Percentiles rank a stretch among this genome's conserved stretches.
phyloP scores from a whole-genome alignment of 2,329 filamentous ascomycete species.

The Lecanicillium sp. region DNA sequence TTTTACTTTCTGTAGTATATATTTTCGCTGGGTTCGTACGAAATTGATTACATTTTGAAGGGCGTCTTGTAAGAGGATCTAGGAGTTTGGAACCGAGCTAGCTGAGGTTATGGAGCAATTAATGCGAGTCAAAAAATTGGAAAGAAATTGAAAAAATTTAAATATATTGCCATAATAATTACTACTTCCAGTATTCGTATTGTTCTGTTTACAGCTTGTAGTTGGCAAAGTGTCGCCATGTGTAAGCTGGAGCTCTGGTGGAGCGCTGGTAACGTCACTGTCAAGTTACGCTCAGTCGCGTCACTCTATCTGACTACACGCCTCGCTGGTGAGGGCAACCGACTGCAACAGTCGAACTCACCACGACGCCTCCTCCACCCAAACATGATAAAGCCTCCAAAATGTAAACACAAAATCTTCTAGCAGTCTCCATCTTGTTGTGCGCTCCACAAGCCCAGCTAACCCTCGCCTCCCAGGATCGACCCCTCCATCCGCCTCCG shows the following conservation, averaged over 20 bases:
- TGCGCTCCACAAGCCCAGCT: not conserved
- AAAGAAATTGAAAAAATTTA: too few species aligned
- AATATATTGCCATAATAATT: too few species aligned
- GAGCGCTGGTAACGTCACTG: not conserved
- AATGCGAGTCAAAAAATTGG: too few species aligned
- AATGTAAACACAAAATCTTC: not conserved
- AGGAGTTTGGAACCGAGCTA: too few species aligned
- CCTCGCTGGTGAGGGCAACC: slow-evolving; percentile 11
- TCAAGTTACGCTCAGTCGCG: not conserved
- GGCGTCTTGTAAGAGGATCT: too few species aligned
- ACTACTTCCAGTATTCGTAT: too few species aligned
- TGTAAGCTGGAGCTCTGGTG: too few species aligned
- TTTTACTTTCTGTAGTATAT: not conserved
- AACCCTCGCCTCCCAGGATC: slow-evolving; percentile 49
- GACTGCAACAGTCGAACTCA: not conserved
- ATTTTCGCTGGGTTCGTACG: too few species aligned
- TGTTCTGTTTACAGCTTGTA: too few species aligned
- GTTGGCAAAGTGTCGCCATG: too few species aligned
- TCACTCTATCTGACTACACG: not conserved
- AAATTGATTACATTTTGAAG: too few species aligned
- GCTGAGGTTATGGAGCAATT: too few species aligned
- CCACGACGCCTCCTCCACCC: not conserved
- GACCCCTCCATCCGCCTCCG: slow-evolving; percentile 70
- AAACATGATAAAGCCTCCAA: not conserved
- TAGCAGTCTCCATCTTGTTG: not conserved